Conservation (phyloP, 164 flowering plant species). For the Tinospora cordifolia region DNA sequence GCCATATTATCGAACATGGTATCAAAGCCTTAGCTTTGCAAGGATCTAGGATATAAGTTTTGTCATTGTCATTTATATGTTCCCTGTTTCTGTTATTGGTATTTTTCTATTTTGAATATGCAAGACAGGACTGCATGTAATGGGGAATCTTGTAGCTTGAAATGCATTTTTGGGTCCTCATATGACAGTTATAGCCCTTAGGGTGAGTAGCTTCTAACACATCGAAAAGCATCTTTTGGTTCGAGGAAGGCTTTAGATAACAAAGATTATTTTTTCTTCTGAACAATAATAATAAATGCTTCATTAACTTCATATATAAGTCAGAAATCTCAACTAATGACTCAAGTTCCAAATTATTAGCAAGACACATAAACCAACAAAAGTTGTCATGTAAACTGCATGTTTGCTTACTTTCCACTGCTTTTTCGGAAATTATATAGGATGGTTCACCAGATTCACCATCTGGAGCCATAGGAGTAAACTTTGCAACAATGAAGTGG, state of each 20-base stretch:
- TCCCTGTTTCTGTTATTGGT: too few species aligned
- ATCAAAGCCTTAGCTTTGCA: too few species aligned
- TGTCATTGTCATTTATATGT: too few species aligned
- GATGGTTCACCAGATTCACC: conserved; percentile 93
- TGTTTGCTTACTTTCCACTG: conserved; percentile 66
- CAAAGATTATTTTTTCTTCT: not conserved
- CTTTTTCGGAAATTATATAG: conserved; percentile 63
- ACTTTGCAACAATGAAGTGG: conserved; percentile 76
- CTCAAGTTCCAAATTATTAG: not conserved
- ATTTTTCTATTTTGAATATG: too few species aligned
- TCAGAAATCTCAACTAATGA: not conserved
- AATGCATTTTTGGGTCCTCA: not conserved
- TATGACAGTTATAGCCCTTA: too few species aligned
- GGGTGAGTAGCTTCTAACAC: not conserved
- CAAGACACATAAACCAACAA: not conserved
- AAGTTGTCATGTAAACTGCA: not conserved
- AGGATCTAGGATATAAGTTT: too few species aligned
- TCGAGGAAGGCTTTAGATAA: not conserved
- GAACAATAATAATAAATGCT: too few species aligned
- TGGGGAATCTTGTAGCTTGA: not conserved
- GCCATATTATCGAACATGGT: too few species aligned
- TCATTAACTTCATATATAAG: not conserved
- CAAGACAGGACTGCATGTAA: too few species aligned
- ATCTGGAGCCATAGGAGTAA: conserved; percentile 88
- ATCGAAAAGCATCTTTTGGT: not conserved